Evolutionary conservation across 75 land plant species (phyloP).

Genomic region (Sequoiadendron giganteum): DNA sequence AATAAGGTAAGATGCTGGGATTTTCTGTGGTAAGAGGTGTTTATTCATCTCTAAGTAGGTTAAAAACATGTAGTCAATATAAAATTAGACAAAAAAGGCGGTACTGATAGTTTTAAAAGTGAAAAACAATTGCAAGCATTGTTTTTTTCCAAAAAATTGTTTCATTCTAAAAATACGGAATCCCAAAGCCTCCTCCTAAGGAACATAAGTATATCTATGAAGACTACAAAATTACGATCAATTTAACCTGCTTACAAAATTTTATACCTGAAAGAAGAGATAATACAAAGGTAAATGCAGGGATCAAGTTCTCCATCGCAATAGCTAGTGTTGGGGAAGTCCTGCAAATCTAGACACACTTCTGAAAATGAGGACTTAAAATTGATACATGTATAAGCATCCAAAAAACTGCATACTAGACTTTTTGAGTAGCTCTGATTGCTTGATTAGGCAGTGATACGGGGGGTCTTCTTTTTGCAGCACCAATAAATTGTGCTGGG

Average conservation of each 20-base stretch:
- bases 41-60: not conserved
- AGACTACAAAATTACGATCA: not conserved
- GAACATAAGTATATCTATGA: not conserved
- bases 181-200: not conserved
- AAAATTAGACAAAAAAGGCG: not conserved
- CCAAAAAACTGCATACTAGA: not conserved
- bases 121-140: not conserved
- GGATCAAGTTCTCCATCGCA: slow-evolving; percentile 55
- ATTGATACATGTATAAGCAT: not conserved
- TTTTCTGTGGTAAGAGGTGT: not conserved
- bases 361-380: not conserved
- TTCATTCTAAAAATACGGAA: not conserved
- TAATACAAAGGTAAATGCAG: slow-evolving; percentile 62
- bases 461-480: not conserved
- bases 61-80: not conserved
- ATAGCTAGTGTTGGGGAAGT: slow-evolving; percentile 61
- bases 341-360: slow-evolving; percentile 15
- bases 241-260: not conserved
- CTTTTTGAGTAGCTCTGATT: not conserved
- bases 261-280: slow-evolving; percentile 53
- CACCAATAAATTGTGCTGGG: not conserved
- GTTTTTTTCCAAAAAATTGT: not conserved
- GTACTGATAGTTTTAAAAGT: not conserved
- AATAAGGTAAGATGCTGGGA: slow-evolving; percentile 76
- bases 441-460: not conserved